phyloP scores from a whole-genome alignment of 208 protist genomes.

The Trypanosoma mega region DNA sequence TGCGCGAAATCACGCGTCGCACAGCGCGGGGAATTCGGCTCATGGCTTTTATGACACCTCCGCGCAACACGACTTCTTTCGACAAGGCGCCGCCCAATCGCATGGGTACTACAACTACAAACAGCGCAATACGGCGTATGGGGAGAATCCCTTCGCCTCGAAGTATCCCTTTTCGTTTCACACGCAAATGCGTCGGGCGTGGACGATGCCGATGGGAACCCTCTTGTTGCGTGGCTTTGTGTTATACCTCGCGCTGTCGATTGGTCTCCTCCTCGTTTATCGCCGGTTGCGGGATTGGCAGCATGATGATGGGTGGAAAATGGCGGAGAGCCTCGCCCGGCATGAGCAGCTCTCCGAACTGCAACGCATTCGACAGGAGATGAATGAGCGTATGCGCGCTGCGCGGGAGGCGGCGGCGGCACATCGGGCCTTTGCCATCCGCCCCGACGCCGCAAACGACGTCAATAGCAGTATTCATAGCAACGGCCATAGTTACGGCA shows the following conservation, averaged over 20 bases:
- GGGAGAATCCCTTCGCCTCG: constrained; percentile 58
- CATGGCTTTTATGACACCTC: constrained; percentile 36
- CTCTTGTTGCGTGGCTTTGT: constrained; percentile 64
- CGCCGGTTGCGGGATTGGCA: constrained; percentile 65
- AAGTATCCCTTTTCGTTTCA: constrained; percentile 51
- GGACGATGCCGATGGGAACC: constrained; percentile 37
- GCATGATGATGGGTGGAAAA: constrained; percentile 79
- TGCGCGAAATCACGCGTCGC: constrained; percentile 20
- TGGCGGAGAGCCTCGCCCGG: constrained; percentile 68
- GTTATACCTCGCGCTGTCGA: constrained; percentile 61
- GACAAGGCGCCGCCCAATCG: constrained; percentile 24
- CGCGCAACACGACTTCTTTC: constrained; percentile 23
- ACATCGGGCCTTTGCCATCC: constrained; percentile 2
- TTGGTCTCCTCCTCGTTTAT: constrained; percentile 58
- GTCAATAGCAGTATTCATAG: no score
- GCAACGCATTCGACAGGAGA: constrained; percentile 67
- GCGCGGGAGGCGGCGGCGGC: constrained; percentile 20
- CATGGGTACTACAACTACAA: constrained; percentile 56
- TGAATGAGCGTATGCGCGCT: constrained; percentile 53
- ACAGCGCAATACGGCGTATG: constrained; percentile 27
- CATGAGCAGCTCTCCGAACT: constrained; percentile 75
- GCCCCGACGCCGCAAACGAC: constrained; percentile 25
- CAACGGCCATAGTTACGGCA: no score
- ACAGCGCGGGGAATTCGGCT: constrained; percentile 2
- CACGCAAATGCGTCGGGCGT: constrained; percentile 39